These are phyloP conservation scores for Penicillium sp. DNA, from an alignment of 2,329 filamentous ascomycete genomes.

Conservation along the genomic window DNA sequence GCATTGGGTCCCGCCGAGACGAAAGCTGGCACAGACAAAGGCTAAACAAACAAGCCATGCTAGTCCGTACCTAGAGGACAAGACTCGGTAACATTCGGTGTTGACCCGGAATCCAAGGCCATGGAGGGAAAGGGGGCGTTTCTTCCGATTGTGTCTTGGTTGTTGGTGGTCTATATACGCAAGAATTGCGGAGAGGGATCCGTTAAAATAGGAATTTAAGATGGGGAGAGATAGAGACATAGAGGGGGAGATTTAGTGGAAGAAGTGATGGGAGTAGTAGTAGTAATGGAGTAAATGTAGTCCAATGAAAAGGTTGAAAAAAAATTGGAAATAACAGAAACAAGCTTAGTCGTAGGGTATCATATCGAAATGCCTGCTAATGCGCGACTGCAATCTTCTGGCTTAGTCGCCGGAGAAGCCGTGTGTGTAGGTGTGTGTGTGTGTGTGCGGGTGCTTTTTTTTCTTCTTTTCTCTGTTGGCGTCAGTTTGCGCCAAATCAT, in stretches of 20 bases:
- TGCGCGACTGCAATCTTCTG: conserved; percentile 42
- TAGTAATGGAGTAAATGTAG: conserved; percentile 10
- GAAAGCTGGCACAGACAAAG: not conserved
- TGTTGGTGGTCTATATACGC: conserved; percentile 8
- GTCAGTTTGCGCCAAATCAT: conserved; percentile 21
- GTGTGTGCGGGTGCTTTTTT: conserved; percentile 12
- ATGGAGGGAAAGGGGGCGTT: not conserved
- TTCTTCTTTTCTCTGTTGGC: conserved; percentile 16
- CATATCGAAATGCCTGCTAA: conserved; percentile 50
- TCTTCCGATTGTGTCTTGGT: conserved; percentile 2
- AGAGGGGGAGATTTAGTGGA: not conserved
- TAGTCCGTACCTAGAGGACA: not conserved
- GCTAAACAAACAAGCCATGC: not conserved
- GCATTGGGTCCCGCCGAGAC: not conserved
- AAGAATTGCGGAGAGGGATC: not conserved
- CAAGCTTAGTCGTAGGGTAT: conserved; percentile 48
- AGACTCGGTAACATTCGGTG: not conserved
- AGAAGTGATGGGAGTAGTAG: conserved; percentile 7
- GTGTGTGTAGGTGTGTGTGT: not conserved
- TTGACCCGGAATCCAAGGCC: not conserved
- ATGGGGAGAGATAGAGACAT: not conserved
- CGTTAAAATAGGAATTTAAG: not conserved
- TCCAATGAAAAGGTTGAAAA: conserved; percentile 18
- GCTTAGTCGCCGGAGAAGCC: conserved; percentile 25
- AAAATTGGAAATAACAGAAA: conserved; percentile 23